A percentile compares a stretch with the other conserved stretches of the same genome.
Conservation (phyloP, 1,139 yeast genomes). For the Starmera stellimalicola region DNA sequence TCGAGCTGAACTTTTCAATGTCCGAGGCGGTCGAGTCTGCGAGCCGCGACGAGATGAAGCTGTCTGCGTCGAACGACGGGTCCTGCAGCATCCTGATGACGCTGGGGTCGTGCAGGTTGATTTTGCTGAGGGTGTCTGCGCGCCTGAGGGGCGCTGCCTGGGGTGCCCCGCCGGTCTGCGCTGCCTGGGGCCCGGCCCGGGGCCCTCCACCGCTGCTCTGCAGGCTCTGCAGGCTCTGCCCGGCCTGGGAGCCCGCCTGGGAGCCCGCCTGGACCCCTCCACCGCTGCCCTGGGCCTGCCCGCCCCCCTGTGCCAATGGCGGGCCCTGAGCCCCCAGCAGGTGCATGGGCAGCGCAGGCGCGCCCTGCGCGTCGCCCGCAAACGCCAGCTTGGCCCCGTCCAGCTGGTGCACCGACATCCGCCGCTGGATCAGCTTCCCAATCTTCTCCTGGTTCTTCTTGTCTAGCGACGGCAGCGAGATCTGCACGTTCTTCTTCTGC, state of each 20-base stretch:
- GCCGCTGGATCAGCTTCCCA: conserved; percentile 30
- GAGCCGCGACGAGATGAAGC: conserved; percentile 44
- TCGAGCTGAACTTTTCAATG: conserved; percentile 61
- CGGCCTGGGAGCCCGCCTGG: not conserved
- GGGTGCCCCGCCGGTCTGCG: not conserved
- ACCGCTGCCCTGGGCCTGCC: not conserved
- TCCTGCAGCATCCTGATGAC: conserved; percentile 21
- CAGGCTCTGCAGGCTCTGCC: not conserved
- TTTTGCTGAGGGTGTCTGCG: not conserved
- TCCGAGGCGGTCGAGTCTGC: conserved; percentile 64
- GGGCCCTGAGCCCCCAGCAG: conserved; percentile 2
- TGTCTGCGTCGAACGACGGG: conserved; percentile 36
- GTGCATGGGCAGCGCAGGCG: conserved; percentile 33
- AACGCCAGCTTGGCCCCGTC: conserved; percentile 8
- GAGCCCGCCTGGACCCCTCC: not conserved
- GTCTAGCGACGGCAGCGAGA: conserved; percentile 23
- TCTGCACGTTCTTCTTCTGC: conserved; percentile 5
- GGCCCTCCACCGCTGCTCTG: not conserved
- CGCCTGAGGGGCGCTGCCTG: not conserved
- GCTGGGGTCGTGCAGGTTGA: conserved; percentile 15
- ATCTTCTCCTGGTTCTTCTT: conserved; percentile 28
- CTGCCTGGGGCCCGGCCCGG: not conserved
- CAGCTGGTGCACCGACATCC: conserved; percentile 27
- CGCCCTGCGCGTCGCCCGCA: conserved; percentile 22
- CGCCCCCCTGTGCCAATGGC: conserved; percentile 8